Base-by-base conservation (phyloP, 2,329 filamentous ascomycete genomes). In the Exserohilum rostratum region DNA sequence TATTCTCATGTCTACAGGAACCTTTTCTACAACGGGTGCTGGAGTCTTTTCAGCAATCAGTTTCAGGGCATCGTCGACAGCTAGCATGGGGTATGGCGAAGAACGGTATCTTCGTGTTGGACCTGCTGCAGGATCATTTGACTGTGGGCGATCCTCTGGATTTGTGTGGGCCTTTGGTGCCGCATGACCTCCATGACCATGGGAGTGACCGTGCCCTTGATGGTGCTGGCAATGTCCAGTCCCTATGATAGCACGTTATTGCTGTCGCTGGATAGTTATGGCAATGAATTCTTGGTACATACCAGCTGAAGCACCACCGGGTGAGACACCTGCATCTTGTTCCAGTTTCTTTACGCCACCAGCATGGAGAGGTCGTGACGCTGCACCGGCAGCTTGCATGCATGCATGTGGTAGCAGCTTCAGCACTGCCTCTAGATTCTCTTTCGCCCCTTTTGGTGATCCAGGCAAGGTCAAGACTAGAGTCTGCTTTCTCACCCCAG, bases 391-490 rank as follows among this genome's bases (percentile, higher is more conserved):
- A 25, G 91, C 90, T 78, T 98, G 93, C 6, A 90, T 79, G 64
- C 95, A 99, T n/a, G 95, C 95, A 76, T 99, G 95, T 0, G 93
- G 93, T 5, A 99, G 78, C n/a, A 93, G 86, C 71, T 92, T 96
- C 58, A 99, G 79, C 6, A 99, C 82, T 1, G 93, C 88, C 69
- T 95, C 87, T 0, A 99, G 83, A 69, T 98, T 99, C 78, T 99
- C 95, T 68, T 87, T 90, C 7, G 95, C 95, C 1, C 93, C 95
- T 74, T 98, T 98, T 0, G 95, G 95, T 0, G 93, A 98, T 1
- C 95, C 95, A 0, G 95, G 95, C 3, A 99, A 80, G 0, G 95
- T 99, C 58, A 97, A 78, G 20, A 99, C 89, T 47, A 99, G 76
- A 0, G 91, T 88, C 56, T 86, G 87, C 58, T 93, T 88, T 29